Base-by-base conservation (phyloP, 2,329 filamentous ascomycete species). In the Sporothrix sp. region DNA sequence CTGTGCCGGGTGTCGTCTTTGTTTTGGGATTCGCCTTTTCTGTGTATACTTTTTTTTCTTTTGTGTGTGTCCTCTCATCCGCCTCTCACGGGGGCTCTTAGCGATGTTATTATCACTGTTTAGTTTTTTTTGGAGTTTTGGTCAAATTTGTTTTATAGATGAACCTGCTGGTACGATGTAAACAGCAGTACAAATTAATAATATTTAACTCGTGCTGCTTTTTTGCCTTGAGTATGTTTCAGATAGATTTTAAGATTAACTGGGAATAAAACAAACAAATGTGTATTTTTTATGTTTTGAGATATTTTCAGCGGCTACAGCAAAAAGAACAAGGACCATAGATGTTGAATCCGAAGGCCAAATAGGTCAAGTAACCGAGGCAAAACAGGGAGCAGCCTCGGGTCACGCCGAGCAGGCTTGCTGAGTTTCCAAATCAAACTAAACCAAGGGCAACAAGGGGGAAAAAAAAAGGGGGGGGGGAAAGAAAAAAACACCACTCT, bases 291-390 rank as follows among this genome's bases (percentile, higher is more conserved):
- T 16, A 20, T 44, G 25, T 37, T 7, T 6, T 16, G 13, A 40
- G 4, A 21, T 1, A n/a, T 28, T 11, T 42, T 16, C 3, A 16
- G 7, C 18, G 3, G 4, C 2, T 14, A 18, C 2, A 21, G 7
- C 20, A 48, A 48, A 48, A 48, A 5, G 7, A 14, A 38, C 25
- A 42, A 7, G 33, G 43, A 30, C 33, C 18, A 21, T 11, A 18
- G 42, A 49, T 56, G 54, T 56, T 56, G 52, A 50, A 52, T 54
- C 54, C 38, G 14, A 30, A 40, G 43, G 20, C 27, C 45, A 23
- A 30, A 47, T 30, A 44, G 7, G 2, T 18, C 32, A 35, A 46
- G 36, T 28, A 37, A 36, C 18, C 13, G 7, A 8, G 7, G 7
- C 4, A 36, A 25, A 38, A 6, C 7, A 27, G 32, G n/a, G 50